Evolutionary conservation across 208 protist genomes (phyloP).

Genomic region (Blechomonas ayalai): DNA sequence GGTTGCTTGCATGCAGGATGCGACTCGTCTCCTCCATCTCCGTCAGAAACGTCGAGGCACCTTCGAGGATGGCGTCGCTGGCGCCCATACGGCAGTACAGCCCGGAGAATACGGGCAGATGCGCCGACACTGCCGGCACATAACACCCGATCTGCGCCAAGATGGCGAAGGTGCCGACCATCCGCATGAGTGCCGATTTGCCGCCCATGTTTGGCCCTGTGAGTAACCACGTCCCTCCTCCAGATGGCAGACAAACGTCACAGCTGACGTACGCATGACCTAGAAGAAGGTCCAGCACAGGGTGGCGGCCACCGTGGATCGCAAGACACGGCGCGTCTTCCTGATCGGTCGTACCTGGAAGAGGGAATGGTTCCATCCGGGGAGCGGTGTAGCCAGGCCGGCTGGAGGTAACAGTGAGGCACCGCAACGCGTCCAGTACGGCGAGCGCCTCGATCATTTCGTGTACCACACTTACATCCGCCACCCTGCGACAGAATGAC

Average conservation of each 20-base stretch:
- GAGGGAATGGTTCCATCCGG: conserved; percentile 9
- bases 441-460: conserved; percentile 37
- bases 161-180: conserved; percentile 88
- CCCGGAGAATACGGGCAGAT: conserved; percentile 78
- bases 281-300: conserved; percentile 54
- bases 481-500: conserved; percentile 12
- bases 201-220: conserved; percentile 96
- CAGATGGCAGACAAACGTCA: conserved; percentile 26
- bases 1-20: conserved; percentile 76
- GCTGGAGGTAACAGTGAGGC: conserved; percentile 40
- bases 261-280: conserved; percentile 61
- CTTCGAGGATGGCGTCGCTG: conserved; percentile 86
- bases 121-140: conserved; percentile 85
- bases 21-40: conserved; percentile 95
- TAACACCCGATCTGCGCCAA: conserved; percentile 94
- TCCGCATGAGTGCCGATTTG: conserved; percentile 91
- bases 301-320: conserved; percentile 60
- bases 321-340: conserved; percentile 9
- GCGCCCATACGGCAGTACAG: conserved; percentile 94
- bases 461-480: conserved; percentile 22
- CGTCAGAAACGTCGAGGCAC: conserved; percentile 94
- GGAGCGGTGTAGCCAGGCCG: conserved; percentile 62
- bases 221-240: conserved; percentile 66
- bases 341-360: neutral
- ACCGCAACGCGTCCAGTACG: conserved; percentile 53